phyloP scores from a whole-genome alignment of 768 basidiomycete genomes.

The Suillus lakei region DNA sequence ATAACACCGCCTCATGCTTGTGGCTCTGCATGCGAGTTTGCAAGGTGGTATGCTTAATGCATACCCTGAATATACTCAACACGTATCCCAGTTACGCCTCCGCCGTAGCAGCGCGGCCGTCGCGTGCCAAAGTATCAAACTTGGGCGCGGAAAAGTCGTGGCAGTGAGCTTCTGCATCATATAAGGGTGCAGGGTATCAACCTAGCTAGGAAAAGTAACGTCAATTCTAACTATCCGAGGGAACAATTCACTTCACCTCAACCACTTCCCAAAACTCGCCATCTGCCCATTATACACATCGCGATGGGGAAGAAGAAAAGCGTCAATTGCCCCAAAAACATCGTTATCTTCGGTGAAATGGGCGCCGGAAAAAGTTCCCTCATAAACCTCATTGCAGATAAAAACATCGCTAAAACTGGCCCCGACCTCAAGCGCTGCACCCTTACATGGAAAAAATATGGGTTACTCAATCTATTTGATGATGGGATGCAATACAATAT shows the following conservation, averaged over 20 bases:
- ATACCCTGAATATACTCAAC: not conserved
- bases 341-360: slow-evolving; percentile 37
- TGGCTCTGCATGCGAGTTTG: not conserved
- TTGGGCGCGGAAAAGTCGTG: not conserved
- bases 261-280: not conserved
- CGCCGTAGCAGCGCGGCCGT: not conserved
- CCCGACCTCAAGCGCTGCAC: slow-evolving; percentile 39
- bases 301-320: not conserved
- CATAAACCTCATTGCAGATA: slow-evolving; percentile 45
- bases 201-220: not conserved
- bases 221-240: not conserved
- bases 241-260: not conserved
- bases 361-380: slow-evolving; percentile 49
- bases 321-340: slow-evolving; percentile 22
- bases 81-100: not conserved
- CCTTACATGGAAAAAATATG: slow-evolving; percentile 33
- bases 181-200: not conserved
- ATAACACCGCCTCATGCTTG: not conserved
- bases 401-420: slow-evolving; percentile 33
- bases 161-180: not conserved
- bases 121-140: not conserved
- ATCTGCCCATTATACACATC: not conserved
- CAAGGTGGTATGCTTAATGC: not conserved
- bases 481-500: slow-evolving; percentile 18
- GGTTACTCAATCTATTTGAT: slow-evolving; percentile 13